A percentile compares a stretch with the other conserved stretches of the same genome.
These are phyloP conservation scores for Turritis glabra DNA, from an alignment of 345 rosid species.

Conservation along the genomic window DNA sequence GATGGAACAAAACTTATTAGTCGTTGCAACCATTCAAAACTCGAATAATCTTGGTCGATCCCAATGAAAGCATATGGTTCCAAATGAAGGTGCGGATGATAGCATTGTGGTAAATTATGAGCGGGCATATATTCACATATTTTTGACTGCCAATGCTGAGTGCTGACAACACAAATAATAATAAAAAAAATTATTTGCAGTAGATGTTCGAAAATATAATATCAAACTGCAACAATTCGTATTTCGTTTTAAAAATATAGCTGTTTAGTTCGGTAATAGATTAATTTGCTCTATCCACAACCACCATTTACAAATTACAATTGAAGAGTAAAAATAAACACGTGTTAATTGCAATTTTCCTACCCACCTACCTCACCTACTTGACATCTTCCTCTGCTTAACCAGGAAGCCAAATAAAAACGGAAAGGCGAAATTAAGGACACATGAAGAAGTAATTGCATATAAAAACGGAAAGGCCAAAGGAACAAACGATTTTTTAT, in stretches of 20 bases:
- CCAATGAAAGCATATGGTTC: neutral
- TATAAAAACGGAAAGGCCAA: no score
- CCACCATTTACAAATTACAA: neutral
- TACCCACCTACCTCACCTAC: constrained; percentile 32
- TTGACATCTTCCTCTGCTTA: neutral
- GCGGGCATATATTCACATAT: no score
- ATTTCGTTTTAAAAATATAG: neutral
- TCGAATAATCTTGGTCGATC: neutral
- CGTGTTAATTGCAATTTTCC: constrained; percentile 15
- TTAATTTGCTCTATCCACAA: neutral
- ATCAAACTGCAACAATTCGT: neutral
- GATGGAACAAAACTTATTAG: neutral
- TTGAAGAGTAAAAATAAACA: constrained; percentile 6
- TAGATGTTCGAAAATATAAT: no score
- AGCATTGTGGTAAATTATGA: neutral
- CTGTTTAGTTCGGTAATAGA: neutral
- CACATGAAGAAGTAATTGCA: neutral
- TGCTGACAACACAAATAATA: neutral
- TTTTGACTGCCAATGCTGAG: no score
- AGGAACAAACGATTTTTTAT: no score
- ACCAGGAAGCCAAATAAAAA: neutral
- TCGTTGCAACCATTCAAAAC: neutral
- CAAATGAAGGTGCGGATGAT: neutral
- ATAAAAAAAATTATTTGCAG: neutral
- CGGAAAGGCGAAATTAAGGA: neutral